Base-by-base conservation (phyloP, 164 flowering plant species). In the Nelumbo lutea region DNA sequence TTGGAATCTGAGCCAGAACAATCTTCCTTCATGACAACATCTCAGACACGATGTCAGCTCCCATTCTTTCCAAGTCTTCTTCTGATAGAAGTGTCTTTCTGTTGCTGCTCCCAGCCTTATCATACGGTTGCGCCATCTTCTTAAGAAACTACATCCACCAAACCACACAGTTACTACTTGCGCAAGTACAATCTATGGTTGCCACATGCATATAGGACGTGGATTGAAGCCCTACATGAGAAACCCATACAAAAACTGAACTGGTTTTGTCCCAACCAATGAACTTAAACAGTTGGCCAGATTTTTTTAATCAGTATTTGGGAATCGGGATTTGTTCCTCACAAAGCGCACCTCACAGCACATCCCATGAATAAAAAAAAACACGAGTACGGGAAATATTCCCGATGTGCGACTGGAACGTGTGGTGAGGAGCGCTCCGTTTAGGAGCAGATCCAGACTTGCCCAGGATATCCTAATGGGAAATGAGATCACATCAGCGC, bases 71-170 rank as follows among this genome's bases (percentile, higher is more conserved):
- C 76, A 95, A 59, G 72, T 95, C 99, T 79, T 90, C 96, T 77
- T 89, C 87, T 40, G 98, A 89, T 66, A 95, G 72, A 0, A 95
- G 84, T 58, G 99, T 95, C 77, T 82, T 91, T 78, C 76, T 85
- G 65, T 90, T 86, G 52, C 80, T 62, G 40, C 75, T 75, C 4
- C 94, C 97, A 14, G 86, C 68, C 75, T 89, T 95, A 64, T 92
- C 99, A 72, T 90, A 92, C 15, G 99, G 98, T 75, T 90, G 99
- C 74, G 99, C 98, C 98, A 95, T 95, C 76, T 86, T 95, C 61
- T 88, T 80, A 7, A 92, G 87, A 66, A 95, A 95, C 99, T 95
- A 86, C 84, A 83, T 0, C 62, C 73, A 69, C 3, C 5, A 50
- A 46, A 45, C 52, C 42, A 9, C 51, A 42, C 42, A 7, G 11